These are phyloP conservation scores for Chrysanthemum seticuspe DNA, from an alignment of 129 eudicot genomes.

Conservation along the genomic window DNA sequence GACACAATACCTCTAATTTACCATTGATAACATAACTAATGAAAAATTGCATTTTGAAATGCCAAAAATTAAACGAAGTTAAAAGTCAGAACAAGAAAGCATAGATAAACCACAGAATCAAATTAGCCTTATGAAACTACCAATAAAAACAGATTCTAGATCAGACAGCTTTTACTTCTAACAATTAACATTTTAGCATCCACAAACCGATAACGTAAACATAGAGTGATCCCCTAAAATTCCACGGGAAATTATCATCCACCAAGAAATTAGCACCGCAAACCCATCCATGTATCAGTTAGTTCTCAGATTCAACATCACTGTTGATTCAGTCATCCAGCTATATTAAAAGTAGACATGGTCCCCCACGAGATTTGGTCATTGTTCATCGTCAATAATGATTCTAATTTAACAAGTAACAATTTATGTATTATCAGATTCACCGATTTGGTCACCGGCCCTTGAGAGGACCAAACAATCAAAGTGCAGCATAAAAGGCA, in stretches of 20 bases:
- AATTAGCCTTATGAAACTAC: neutral
- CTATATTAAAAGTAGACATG: too few species aligned
- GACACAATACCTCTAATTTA: neutral
- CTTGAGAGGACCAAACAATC: too few species aligned
- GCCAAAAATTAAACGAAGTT: slow-evolving; percentile 11
- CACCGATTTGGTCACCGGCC: too few species aligned
- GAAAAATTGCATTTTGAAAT: slow-evolving; percentile 3
- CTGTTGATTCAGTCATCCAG: too few species aligned
- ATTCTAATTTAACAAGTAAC: too few species aligned
- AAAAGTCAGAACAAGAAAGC: neutral
- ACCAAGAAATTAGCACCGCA: too few species aligned
- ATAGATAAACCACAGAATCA: neutral
- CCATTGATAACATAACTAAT: neutral
- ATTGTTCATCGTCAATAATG: too few species aligned
- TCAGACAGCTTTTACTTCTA: slow-evolving; percentile 5
- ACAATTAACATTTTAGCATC: slow-evolving; percentile 7
- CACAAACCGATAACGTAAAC: neutral
- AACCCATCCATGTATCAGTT: too few species aligned
- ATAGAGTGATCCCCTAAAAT: neutral
- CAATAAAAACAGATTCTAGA: slow-evolving; percentile 1
- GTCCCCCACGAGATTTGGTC: too few species aligned
- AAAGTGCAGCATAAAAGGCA: too few species aligned
- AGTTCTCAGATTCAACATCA: too few species aligned
- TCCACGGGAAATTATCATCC: neutral
- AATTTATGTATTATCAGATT: too few species aligned